Conservation (phyloP, 2,329 filamentous ascomycete genomes). For the Fusarium nanum region DNA sequence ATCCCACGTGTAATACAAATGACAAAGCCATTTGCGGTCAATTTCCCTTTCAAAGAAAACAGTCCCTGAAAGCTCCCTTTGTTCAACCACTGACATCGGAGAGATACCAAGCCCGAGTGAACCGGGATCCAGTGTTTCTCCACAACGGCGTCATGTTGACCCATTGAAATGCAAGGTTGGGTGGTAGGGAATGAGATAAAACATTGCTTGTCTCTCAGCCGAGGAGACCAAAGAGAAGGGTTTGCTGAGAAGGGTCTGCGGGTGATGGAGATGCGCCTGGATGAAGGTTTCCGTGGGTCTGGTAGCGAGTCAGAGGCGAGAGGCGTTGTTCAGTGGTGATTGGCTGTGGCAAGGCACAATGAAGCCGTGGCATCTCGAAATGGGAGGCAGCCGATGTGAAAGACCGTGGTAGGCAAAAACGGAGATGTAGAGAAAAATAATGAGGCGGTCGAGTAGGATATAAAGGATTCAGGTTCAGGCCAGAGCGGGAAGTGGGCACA, state of each 20-base stretch:
- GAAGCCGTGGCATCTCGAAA: not conserved
- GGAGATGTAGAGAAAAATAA: not conserved
- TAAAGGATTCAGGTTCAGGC: not conserved
- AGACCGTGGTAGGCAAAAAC: not conserved
- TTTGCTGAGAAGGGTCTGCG: not conserved
- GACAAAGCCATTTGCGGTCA: not conserved
- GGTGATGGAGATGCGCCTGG: not conserved
- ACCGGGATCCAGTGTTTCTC: slow-evolving; percentile 36
- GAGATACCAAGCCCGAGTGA: slow-evolving; percentile 13
- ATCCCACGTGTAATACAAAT: not conserved
- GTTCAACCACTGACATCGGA: slow-evolving; percentile 14
- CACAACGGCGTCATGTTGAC: slow-evolving; percentile 38
- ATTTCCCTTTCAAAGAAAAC: not conserved
- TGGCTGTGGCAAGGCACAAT: not conserved
- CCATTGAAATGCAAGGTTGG: slow-evolving; percentile 36
- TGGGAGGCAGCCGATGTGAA: not conserved
- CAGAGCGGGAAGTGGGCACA: slow-evolving; percentile 25
- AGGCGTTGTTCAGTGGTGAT: not conserved
- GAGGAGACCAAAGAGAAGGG: not conserved
- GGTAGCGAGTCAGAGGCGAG: not conserved
- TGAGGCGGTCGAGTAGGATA: not conserved
- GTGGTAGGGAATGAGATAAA: slow-evolving; percentile 7
- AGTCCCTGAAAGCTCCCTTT: not conserved
- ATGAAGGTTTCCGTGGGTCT: not conserved
- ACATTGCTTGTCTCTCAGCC: not conserved